phyloP scores from a whole-genome alignment of 1,284 basidiomycete species.

The Malassezia globosa region DNA sequence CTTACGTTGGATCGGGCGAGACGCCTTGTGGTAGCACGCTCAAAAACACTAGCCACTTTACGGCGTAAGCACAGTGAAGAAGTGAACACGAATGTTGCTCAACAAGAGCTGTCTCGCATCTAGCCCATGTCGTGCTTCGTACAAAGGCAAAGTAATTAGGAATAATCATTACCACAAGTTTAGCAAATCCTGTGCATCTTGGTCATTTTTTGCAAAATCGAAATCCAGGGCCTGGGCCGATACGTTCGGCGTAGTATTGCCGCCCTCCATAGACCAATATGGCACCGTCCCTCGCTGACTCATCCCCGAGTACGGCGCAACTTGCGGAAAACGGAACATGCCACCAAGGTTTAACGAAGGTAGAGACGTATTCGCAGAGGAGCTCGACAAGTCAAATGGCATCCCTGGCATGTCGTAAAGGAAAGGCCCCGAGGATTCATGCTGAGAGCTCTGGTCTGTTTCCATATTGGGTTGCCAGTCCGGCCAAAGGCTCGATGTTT shows the following conservation, averaged over 20 bases:
- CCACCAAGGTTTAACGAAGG: not conserved
- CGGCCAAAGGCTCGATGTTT: not conserved
- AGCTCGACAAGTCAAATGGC: not conserved
- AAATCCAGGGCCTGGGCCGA: constrained; percentile 2
- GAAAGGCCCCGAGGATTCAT: not conserved
- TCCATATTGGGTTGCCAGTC: not conserved
- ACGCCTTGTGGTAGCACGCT: constrained; percentile 8
- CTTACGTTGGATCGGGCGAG: constrained; percentile 5
- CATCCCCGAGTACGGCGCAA: not conserved
- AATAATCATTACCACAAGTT: constrained; percentile 7
- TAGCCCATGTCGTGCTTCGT: not conserved
- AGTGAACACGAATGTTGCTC: no score
- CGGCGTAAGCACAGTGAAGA: not conserved
- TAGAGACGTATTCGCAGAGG: not conserved
- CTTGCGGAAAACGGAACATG: constrained; percentile 1
- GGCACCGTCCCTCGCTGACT: constrained; percentile 6
- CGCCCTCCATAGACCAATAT: constrained; percentile 5
- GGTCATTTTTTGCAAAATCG: constrained; percentile 1
- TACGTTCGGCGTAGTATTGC: constrained; percentile 2
- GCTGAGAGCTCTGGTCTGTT: not conserved
- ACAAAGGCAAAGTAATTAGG: not conserved
- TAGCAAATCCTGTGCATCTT: constrained; percentile 11
- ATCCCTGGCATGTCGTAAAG: not conserved
- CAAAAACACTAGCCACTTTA: constrained; percentile 5
- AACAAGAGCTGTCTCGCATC: no score